phyloP scores from a whole-genome alignment of 805 yeast species.

The Spencermartinsiella europaea region DNA sequence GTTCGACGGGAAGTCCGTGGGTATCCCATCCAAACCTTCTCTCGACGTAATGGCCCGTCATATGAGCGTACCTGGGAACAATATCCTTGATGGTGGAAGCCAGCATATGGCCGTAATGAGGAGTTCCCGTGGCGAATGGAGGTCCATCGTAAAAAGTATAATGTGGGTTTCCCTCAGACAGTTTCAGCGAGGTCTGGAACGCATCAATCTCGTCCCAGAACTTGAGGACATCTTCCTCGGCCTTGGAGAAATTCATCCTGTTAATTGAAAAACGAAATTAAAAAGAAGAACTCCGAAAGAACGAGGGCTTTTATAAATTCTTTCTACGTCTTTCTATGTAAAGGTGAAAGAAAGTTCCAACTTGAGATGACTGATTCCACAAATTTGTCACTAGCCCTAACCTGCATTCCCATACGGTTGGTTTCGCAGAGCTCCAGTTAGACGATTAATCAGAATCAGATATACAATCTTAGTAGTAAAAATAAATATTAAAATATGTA shows the following conservation, averaged over 20 bases:
- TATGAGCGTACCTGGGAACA: conserved; percentile 94
- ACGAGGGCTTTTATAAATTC: no score
- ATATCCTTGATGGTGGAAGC: conserved; percentile 97
- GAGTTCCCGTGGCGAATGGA: conserved; percentile 99
- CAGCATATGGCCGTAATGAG: conserved; percentile 96
- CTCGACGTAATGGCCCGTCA: conserved; percentile 95
- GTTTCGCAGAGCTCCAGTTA: no score
- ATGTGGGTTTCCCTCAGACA: conserved; percentile 78
- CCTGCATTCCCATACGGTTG: no score
- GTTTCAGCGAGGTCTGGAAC: conserved; percentile 78
- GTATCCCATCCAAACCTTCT: conserved; percentile 99
- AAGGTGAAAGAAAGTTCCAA: not conserved
- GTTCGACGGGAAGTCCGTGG: conserved; percentile 97
- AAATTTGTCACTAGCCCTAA: not conserved
- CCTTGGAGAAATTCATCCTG: conserved; percentile 62
- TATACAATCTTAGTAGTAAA: no score
- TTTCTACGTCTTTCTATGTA: not conserved
- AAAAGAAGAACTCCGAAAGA: no score
- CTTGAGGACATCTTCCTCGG: conserved; percentile 76
- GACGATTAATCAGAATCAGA: no score
- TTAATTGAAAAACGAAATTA: not conserved
- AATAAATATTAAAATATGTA: no score
- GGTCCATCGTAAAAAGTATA: conserved; percentile 98
- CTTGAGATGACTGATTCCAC: not conserved
- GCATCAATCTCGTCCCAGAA: conserved; percentile 92